Conservation (phyloP, 768 basidiomycete species). For the Amanita thiersii region DNA sequence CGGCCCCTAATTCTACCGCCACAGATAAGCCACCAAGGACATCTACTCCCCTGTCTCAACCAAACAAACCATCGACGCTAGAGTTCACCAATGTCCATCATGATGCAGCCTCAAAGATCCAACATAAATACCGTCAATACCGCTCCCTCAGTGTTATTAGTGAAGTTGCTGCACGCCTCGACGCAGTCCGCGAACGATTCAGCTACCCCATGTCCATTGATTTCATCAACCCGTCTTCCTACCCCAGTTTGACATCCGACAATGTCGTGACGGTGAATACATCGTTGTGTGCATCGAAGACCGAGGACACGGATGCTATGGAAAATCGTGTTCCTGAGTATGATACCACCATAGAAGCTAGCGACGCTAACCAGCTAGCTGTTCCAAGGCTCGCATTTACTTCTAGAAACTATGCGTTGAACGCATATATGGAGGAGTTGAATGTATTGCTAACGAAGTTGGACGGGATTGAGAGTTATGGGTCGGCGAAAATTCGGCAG, state of each 20-base stretch:
- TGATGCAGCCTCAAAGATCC: slow-evolving; percentile 39
- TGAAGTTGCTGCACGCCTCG: slow-evolving; percentile 33
- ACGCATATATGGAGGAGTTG: slow-evolving; percentile 55
- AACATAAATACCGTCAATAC: slow-evolving; percentile 36
- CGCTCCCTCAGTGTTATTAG: slow-evolving; percentile 32
- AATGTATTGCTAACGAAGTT: slow-evolving; percentile 56
- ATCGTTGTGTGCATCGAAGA: slow-evolving; percentile 13
- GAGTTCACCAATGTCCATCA: slow-evolving; percentile 23
- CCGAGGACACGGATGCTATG: neutral
- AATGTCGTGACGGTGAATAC: slow-evolving; percentile 20
- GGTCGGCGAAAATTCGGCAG: slow-evolving; percentile 43
- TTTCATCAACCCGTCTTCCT: slow-evolving; percentile 27
- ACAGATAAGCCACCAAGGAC: slow-evolving; percentile 8
- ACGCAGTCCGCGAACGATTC: slow-evolving; percentile 32
- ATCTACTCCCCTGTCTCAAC: slow-evolving; percentile 8
- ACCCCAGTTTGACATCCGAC: slow-evolving; percentile 15
- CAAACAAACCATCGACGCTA: too few relatives aligned
- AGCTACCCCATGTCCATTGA: slow-evolving; percentile 37
- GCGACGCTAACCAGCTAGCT: slow-evolving; percentile 14
- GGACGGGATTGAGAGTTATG: slow-evolving; percentile 62
- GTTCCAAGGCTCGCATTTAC: slow-evolving; percentile 45
- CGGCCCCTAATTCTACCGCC: slow-evolving; percentile 1
- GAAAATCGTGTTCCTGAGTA: neutral
- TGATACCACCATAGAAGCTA: slow-evolving; percentile 8
- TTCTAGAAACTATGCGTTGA: slow-evolving; percentile 48